Conservation (phyloP, 2,329 filamentous ascomycete genomes). For the Monosporascus sp. region DNA sequence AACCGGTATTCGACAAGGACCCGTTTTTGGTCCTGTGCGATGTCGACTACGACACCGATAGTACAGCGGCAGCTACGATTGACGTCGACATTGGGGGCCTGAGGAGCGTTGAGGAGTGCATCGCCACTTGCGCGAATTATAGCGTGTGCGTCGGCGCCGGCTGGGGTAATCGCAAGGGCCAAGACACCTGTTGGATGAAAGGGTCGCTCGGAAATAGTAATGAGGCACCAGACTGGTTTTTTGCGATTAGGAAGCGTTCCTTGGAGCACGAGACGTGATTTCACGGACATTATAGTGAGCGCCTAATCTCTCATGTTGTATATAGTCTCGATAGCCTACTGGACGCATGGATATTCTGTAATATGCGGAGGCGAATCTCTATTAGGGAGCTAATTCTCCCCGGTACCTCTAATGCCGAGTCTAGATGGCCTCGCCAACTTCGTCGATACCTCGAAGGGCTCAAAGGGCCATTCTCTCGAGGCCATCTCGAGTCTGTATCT, state of each 20-base stretch:
- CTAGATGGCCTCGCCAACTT: too few relatives aligned
- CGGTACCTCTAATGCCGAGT: too few relatives aligned
- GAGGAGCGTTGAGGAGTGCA: slow-evolving; percentile 26
- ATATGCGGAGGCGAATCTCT: too few relatives aligned
- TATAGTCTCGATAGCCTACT: background rate
- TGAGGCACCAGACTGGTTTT: slow-evolving; percentile 24
- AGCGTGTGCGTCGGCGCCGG: slow-evolving; percentile 29
- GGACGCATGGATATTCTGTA: too few relatives aligned
- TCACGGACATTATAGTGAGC: background rate
- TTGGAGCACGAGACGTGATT: background rate
- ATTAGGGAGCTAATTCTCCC: too few relatives aligned
- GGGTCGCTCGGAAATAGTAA: slow-evolving; percentile 23
- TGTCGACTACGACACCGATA: slow-evolving; percentile 27
- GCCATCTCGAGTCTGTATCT: too few relatives aligned
- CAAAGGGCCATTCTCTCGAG: too few relatives aligned
- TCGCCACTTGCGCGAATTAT: slow-evolving; percentile 24
- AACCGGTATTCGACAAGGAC: slow-evolving; percentile 7
- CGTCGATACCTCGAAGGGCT: too few relatives aligned
- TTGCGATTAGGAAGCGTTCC: slow-evolving; percentile 22
- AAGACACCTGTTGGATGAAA: slow-evolving; percentile 31
- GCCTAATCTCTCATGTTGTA: background rate
- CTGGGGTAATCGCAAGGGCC: slow-evolving; percentile 27
- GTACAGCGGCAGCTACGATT: slow-evolving; percentile 15
- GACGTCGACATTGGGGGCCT: slow-evolving; percentile 23
- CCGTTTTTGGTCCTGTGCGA: slow-evolving; percentile 30